These are phyloP conservation scores for Elymus sibiricus DNA, from an alignment of 176 grass and related monocot species.

Conservation along the genomic window DNA sequence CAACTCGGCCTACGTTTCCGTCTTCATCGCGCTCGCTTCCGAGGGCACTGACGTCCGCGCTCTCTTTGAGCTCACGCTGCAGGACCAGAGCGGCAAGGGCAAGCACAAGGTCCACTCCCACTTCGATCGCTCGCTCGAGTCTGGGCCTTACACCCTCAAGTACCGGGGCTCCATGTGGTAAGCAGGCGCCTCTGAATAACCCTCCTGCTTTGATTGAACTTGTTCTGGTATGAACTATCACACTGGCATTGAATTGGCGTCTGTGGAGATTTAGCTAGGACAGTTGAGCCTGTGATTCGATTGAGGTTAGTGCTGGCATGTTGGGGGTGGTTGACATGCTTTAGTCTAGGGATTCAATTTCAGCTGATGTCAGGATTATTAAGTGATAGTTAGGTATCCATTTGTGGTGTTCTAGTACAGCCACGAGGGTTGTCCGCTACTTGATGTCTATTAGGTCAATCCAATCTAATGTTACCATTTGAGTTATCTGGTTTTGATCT, in stretches of 20 bases:
- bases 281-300: too few relatives aligned
- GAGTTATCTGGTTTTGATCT: not conserved
- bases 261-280: too few relatives aligned
- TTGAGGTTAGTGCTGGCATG: too few relatives aligned
- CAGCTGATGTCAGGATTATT: not conserved
- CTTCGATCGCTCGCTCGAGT: conserved; percentile 82
- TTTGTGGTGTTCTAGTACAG: not conserved
- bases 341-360: not conserved
- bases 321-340: not conserved
- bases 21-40: conserved; percentile 67
- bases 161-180: conserved; percentile 97
- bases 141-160: conserved; percentile 82
- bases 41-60: conserved; percentile 59
- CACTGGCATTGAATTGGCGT: too few relatives aligned
- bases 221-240: too few relatives aligned
- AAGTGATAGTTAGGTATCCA: not conserved
- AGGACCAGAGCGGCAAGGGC: conserved; percentile 77
- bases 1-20: conserved; percentile 59
- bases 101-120: conserved; percentile 89
- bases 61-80: conserved; percentile 72
- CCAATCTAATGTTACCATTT: not conserved
- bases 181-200: not conserved
- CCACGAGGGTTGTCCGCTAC: not conserved
- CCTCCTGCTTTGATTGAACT: not conserved
- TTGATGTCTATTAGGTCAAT: not conserved